Percentiles rank a stretch among this genome's conserved stretches.
These are phyloP conservation scores for Cerioporus squamosus DNA, from an alignment of 1,284 basidiomycete species.

Conservation along the genomic window DNA sequence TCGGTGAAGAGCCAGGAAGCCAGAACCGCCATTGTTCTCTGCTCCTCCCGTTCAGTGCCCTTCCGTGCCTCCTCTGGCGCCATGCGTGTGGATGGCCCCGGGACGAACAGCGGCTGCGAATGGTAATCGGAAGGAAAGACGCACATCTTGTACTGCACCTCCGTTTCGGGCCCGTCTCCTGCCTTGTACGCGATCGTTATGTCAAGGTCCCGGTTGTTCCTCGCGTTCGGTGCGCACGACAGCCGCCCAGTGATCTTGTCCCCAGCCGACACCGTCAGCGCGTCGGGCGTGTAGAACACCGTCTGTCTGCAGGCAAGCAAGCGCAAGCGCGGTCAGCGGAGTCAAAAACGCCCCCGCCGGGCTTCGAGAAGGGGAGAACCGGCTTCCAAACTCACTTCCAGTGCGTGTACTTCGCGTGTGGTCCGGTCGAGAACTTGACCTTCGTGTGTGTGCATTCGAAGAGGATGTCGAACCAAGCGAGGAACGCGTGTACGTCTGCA, in stretches of 20 bases:
- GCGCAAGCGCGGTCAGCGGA: background rate
- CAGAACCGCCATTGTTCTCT: no score
- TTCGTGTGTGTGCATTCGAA: conserved; percentile 98
- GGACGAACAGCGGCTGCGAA: no score
- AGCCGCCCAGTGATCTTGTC: conserved; percentile 77
- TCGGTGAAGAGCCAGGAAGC: no score
- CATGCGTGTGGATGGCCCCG: no score
- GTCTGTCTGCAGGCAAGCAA: conserved; percentile 68
- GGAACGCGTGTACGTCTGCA: conserved; percentile 95
- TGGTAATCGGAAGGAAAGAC: conserved; percentile 39
- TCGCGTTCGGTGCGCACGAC: conserved; percentile 82
- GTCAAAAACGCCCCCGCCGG: background rate
- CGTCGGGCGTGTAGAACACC: conserved; percentile 93
- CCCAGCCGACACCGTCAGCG: conserved; percentile 65
- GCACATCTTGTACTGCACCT: conserved; percentile 81
- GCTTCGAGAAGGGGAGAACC: background rate
- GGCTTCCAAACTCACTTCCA: conserved; percentile 80
- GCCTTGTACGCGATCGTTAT: conserved; percentile 79
- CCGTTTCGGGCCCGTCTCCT: conserved; percentile 40
- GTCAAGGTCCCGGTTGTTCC: conserved; percentile 94
- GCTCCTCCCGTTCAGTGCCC: no score
- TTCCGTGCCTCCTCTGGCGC: no score
- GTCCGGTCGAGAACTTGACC: conserved; percentile 93
- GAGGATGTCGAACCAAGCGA: conserved; percentile 98
- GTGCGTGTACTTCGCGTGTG: conserved; percentile 96